These are phyloP conservation scores for Scedosporium aurantiacum DNA, from an alignment of 2,329 filamentous ascomycete species.

Conservation along the genomic window DNA sequence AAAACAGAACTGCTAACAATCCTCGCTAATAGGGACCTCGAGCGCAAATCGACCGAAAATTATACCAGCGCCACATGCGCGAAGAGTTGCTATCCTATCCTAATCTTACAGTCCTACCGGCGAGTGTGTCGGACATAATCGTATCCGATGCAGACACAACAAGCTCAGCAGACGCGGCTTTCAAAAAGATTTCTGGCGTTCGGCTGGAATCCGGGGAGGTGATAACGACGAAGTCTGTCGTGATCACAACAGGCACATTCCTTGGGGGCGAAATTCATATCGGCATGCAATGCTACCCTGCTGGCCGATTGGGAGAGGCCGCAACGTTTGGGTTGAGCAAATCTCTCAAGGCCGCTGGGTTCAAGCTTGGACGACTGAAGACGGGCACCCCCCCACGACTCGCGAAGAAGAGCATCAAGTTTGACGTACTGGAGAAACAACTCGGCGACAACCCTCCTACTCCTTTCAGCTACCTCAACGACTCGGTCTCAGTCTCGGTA, in stretches of 20 bases:
- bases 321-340: conserved; percentile 89
- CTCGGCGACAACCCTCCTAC: conserved; percentile 72
- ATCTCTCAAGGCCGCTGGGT: conserved; percentile 78
- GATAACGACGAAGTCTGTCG: conserved; percentile 66
- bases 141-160: conserved; percentile 36
- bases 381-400: conserved; percentile 90
- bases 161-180: conserved; percentile 29
- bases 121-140: conserved; percentile 87
- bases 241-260: conserved; percentile 96
- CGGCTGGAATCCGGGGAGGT: conserved; percentile 79
- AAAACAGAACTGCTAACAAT: not conserved
- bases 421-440: conserved; percentile 58
- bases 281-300: conserved; percentile 70
- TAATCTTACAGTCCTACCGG: conserved; percentile 70
- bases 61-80: conserved; percentile 87
- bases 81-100: conserved; percentile 70
- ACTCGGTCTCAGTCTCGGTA: conserved; percentile 64
- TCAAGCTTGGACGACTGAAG: conserved; percentile 81
- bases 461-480: conserved; percentile 87
- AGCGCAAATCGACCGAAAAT: conserved; percentile 82
- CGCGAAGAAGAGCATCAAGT: conserved; percentile 73
- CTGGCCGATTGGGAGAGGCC: conserved; percentile 86
- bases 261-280: conserved; percentile 95
- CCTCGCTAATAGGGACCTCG: conserved; percentile 54
- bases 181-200: conserved; percentile 59